These are phyloP conservation scores for Gossypium trilobum DNA, from an alignment of 441 rosid species.

Conservation along the genomic window DNA sequence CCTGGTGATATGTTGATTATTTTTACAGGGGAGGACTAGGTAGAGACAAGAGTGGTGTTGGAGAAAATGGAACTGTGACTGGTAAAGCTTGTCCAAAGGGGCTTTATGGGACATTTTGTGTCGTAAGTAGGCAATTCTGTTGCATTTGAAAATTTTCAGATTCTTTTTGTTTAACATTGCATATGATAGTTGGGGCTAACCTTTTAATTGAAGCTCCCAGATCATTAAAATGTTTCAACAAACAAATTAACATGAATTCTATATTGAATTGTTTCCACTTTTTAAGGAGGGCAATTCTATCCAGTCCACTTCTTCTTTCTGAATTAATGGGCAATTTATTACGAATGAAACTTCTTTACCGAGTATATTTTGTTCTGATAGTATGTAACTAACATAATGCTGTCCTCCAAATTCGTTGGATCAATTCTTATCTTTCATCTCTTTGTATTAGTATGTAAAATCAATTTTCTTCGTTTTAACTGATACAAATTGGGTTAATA, in stretches of 20 bases:
- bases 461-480: neutral
- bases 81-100: conserved; percentile 98
- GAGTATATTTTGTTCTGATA: neutral
- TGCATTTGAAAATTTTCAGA: neutral
- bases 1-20: conserved; percentile 5
- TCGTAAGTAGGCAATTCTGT: conserved; percentile 33
- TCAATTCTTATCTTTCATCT: neutral
- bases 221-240: neutral
- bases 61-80: conserved; percentile 72
- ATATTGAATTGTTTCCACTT: neutral
- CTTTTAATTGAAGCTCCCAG: neutral
- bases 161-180: neutral
- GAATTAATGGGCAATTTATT: neutral
- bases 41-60: conserved; percentile 40
- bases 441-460: neutral
- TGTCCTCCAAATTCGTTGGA: neutral
- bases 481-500: neutral
- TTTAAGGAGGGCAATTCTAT: neutral
- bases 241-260: neutral
- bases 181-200: neutral
- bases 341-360: neutral
- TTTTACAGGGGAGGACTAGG: conserved; percentile 71
- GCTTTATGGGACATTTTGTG: conserved; percentile 79
- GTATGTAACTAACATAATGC: neutral
- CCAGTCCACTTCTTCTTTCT: too few relatives aligned